Conservation (phyloP, 169 alveolate genomes). For the Perkinsus marinus region DNA sequence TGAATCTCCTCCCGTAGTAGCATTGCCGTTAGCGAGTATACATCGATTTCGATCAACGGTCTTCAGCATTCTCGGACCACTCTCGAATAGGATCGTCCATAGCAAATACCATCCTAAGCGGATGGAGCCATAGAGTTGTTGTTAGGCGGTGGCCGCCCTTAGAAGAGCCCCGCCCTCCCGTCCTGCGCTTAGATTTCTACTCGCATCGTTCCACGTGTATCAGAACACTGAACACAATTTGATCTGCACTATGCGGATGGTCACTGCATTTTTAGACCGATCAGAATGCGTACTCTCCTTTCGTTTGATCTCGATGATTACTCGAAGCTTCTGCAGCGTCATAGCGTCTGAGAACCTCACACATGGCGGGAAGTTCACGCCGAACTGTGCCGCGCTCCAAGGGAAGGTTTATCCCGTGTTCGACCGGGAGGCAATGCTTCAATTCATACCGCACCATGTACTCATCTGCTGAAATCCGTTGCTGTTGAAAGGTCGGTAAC, state of each 20-base stretch:
- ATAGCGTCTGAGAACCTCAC: not conserved
- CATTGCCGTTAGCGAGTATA: no score
- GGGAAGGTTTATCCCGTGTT: not conserved
- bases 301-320: no score
- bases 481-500: no score
- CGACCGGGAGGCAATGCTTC: not conserved
- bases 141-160: not conserved
- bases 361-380: not conserved
- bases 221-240: no score
- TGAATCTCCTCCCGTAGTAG: no score
- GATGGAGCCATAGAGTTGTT: not conserved
- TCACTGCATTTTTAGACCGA: no score
- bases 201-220: no score
- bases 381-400: not conserved
- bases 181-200: no score
- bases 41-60: not conserved
- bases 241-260: no score
- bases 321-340: not conserved
- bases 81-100: not conserved
- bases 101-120: not conserved
- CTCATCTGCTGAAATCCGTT: not conserved
- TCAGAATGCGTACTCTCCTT: no score
- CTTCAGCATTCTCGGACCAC: not conserved
- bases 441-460: not conserved
- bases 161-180: no score